phyloP scores from a whole-genome alignment of 331 rosid genomes.

The Saraca asoca region DNA sequence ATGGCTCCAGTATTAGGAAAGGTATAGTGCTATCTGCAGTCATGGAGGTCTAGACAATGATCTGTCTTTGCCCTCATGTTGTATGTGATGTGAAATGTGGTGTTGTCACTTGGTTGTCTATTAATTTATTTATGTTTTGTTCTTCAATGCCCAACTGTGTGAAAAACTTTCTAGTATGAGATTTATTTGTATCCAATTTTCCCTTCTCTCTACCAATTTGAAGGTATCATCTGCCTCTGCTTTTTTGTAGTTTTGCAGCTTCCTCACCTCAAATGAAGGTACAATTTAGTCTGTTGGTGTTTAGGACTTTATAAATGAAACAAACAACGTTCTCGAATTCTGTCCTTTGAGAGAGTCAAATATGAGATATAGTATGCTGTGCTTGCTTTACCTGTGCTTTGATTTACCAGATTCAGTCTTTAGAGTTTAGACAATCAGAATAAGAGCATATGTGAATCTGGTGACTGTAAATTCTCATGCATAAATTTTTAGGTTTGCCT shows the following conservation, averaged over 20 bases:
- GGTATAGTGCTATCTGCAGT: conserved; percentile 50
- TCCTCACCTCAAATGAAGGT: no score
- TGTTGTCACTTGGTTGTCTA: neutral
- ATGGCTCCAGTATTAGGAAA: conserved; percentile 96
- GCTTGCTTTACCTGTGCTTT: conserved; percentile 4
- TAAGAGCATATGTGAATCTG: conserved; percentile 4
- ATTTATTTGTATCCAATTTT: no score
- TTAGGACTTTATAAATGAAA: no score
- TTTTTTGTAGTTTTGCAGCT: no score
- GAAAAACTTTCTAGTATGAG: neutral
- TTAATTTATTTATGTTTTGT: neutral
- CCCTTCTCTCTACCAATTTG: neutral
- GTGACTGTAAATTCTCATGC: neutral
- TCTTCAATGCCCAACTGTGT: neutral
- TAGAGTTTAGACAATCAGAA: neutral
- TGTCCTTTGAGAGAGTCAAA: neutral
- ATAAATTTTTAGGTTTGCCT: no score
- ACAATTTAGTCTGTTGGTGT: no score
- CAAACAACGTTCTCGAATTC: neutral
- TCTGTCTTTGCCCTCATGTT: neutral
- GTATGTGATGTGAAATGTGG: conserved; percentile 1
- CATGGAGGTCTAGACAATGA: neutral
- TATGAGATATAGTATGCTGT: neutral
- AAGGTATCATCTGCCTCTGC: conserved; percentile 2
- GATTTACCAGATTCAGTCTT: conserved; percentile 2